These are phyloP conservation scores for Homolaphlyctis polyrhiza DNA, from an alignment of 371 early-diverging fungal species.

Conservation along the genomic window DNA sequence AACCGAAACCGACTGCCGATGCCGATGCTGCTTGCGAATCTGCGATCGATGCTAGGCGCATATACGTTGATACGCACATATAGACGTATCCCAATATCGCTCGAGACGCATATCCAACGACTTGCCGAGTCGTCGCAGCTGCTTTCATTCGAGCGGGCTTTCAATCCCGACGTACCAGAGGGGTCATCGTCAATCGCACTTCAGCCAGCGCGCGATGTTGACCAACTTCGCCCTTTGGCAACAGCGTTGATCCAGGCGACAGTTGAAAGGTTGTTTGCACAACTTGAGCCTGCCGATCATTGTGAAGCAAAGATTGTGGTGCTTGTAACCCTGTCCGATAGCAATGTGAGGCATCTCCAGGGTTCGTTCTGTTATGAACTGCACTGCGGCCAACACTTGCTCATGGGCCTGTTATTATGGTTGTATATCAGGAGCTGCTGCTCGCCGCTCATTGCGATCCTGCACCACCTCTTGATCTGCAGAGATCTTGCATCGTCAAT, in stretches of 20 bases:
- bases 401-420: too few relatives aligned
- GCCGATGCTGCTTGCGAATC: neutral
- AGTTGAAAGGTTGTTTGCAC: too few relatives aligned
- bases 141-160: neutral
- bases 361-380: neutral
- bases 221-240: too few relatives aligned
- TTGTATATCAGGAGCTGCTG: neutral
- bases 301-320: slow-evolving; percentile 6
- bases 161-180: too few relatives aligned
- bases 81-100: neutral
- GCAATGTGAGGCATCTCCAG: neutral
- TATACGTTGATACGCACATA: neutral
- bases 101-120: neutral
- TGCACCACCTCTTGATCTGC: neutral
- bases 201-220: too few relatives aligned
- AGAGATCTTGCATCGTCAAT: slow-evolving; percentile 1
- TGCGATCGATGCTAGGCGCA: neutral
- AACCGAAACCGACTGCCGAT: neutral
- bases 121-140: neutral
- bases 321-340: slow-evolving; percentile 1
- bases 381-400: neutral
- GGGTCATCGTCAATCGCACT: too few relatives aligned
- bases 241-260: too few relatives aligned
- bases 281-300: too few relatives aligned
- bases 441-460: slow-evolving; percentile 1